A percentile compares a stretch with the other conserved stretches of the same genome.
phyloP scores from a whole-genome alignment of 176 grass and related monocot genomes.

The Rhynchospora tenuis region DNA sequence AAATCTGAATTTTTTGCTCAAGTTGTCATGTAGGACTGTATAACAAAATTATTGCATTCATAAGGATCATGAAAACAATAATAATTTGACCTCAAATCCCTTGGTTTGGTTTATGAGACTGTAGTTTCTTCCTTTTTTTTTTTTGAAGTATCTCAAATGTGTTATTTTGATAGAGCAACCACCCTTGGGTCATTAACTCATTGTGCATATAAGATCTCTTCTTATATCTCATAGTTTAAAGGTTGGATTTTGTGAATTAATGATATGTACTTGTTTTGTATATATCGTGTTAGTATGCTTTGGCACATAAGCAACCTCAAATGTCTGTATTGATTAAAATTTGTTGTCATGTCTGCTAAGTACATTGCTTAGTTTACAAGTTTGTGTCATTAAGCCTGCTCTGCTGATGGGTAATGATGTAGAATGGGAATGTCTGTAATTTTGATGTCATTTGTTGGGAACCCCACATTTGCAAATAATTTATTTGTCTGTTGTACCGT shows the following conservation, averaged over 20 bases:
- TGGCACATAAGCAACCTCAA: not conserved
- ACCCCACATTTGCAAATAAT: conserved; percentile 11
- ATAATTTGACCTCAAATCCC: not conserved
- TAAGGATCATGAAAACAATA: not conserved
- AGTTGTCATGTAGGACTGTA: not conserved
- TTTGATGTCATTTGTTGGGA: conserved; percentile 16
- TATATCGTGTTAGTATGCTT: not conserved
- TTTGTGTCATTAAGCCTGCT: conserved; percentile 2
- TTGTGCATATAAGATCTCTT: not conserved
- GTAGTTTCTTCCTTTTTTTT: too few species aligned
- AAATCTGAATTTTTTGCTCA: not conserved
- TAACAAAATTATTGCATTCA: not conserved
- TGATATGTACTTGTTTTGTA: not conserved
- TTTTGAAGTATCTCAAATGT: not conserved
- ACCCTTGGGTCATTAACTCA: not conserved
- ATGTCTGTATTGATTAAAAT: conserved; percentile 4
- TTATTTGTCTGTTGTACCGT: conserved; percentile 3
- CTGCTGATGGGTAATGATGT: not conserved
- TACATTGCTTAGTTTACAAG: conserved; percentile 5
- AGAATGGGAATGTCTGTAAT: conserved; percentile 11
- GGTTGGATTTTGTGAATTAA: conserved; percentile 17
- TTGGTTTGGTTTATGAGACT: not conserved
- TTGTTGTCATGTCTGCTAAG: conserved; percentile 15
- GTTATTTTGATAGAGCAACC: not conserved
- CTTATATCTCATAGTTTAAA: not conserved